Conservation (phyloP, 352 stramenopile species). For the Phytopythium helicoides region DNA sequence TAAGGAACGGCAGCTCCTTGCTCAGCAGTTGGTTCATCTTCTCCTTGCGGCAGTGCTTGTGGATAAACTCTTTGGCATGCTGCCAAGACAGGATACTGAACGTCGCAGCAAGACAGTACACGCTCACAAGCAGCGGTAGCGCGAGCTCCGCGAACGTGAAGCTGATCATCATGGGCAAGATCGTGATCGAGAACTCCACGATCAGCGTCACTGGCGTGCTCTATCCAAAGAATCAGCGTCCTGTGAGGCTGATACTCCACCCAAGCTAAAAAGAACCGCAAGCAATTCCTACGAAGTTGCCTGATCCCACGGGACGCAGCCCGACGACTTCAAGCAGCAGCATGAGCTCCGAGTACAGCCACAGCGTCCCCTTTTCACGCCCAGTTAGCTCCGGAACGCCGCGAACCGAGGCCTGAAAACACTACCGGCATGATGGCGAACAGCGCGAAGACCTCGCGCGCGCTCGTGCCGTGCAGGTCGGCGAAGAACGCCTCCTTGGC, state of each 20-base stretch:
- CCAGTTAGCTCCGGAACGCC: background rate
- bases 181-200: constrained; percentile 67
- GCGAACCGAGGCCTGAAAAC: background rate
- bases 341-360: constrained; percentile 83
- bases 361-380: constrained; percentile 49
- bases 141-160: constrained; percentile 67
- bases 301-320: constrained; percentile 42
- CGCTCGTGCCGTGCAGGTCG: constrained; percentile 63
- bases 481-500: constrained; percentile 83
- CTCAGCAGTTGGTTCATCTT: constrained; percentile 74
- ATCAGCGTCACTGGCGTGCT: constrained; percentile 49
- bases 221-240: constrained; percentile 16
- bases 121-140: constrained; percentile 47
- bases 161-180: constrained; percentile 67
- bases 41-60: constrained; percentile 80
- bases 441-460: constrained; percentile 67
- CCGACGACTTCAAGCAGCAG: constrained; percentile 70
- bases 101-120: constrained; percentile 52
- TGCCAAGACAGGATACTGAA: constrained; percentile 64
- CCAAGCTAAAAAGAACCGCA: background rate
- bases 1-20: constrained; percentile 78
- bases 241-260: background rate
- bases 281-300: constrained; percentile 39
- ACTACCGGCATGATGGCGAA: constrained; percentile 75
- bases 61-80: constrained; percentile 68